Conservation (phyloP, 257 asterid species). For the Solanum bulbocastanum region DNA sequence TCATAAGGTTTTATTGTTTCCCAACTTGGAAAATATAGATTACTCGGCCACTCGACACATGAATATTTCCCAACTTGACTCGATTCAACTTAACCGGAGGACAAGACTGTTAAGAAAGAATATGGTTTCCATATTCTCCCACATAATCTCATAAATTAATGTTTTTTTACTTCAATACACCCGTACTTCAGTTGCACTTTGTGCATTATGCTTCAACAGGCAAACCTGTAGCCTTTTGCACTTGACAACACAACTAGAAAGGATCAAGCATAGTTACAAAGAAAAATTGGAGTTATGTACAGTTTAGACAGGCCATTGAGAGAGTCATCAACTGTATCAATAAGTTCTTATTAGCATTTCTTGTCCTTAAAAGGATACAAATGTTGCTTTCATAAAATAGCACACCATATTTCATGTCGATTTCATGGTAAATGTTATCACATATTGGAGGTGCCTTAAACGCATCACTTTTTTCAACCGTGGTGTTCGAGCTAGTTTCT, state of each 20-base stretch:
- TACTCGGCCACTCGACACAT: not conserved
- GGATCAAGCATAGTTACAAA: not conserved
- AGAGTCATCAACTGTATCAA: not conserved
- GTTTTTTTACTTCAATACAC: not conserved
- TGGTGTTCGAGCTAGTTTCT: too few species aligned
- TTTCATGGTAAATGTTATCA: not conserved
- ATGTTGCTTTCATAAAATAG: not conserved
- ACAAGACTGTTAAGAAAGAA: not conserved
- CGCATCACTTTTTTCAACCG: not conserved
- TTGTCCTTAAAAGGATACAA: not conserved
- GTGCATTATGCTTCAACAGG: not conserved
- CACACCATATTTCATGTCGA: not conserved
- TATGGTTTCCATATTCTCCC: not conserved
- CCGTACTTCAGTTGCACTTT: not conserved
- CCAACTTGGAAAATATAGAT: fast-evolving
- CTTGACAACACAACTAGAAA: not conserved
- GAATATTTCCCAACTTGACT: not conserved
- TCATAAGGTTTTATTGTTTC: not conserved
- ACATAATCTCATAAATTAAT: not conserved
- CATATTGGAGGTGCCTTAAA: not conserved
- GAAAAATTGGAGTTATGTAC: not conserved
- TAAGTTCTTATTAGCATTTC: not conserved
- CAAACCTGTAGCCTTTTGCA: not conserved
- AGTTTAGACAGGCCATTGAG: not conserved
- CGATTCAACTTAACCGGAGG: not conserved